Evolutionary conservation across 768 basidiomycete genomes (phyloP), one percentile per base, ranked within the genome.

Genomic region (Boletus sensibilis): DNA sequence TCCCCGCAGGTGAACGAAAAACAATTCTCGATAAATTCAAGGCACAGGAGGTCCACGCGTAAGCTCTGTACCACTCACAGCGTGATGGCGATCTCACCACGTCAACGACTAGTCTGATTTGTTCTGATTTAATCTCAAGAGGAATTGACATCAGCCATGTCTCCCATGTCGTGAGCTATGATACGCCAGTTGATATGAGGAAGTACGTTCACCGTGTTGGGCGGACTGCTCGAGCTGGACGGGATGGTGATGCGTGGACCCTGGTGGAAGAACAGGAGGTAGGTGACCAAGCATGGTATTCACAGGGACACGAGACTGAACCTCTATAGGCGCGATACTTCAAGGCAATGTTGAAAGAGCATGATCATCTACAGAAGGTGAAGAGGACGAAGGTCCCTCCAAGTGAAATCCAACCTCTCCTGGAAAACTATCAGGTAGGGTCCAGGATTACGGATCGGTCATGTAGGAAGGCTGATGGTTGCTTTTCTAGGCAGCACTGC

Each of bases 201-300:
- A 98, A 98, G 71, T 99, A 99, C 67, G 92, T 99, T 12, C 97
- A 99, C 72, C 88, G 97, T 51, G 96, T 95, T 10, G 97, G 97
- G 21, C 82, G 97, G 42, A 98, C 97, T 6, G 97, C 97, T 3
- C 82, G 97, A 49, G 97, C 97, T 4, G 97, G 97, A 9, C 79
- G 90, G 44, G 74, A 75, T 21, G 97, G 97, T 7, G 83, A 90
- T 60, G 94, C 95, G 2, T 99, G 96, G 96, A 90, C 90, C 2
- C 73, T 98, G 64, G 91, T 98, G 8, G 97, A 98, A 76, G 90
- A 94, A 68, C 95, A 97, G 68, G 91, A 93, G 80, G 90, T 87
- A 38, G 39, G 75, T 59, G 43, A 29, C 51, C 29, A 6, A 41
- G 12, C 20, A 50, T 40, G 6, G 27, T 41, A 39, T 49, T 14